Conservation (phyloP, 2,329 filamentous ascomycete species). For the Graphilbum fragrans region DNA sequence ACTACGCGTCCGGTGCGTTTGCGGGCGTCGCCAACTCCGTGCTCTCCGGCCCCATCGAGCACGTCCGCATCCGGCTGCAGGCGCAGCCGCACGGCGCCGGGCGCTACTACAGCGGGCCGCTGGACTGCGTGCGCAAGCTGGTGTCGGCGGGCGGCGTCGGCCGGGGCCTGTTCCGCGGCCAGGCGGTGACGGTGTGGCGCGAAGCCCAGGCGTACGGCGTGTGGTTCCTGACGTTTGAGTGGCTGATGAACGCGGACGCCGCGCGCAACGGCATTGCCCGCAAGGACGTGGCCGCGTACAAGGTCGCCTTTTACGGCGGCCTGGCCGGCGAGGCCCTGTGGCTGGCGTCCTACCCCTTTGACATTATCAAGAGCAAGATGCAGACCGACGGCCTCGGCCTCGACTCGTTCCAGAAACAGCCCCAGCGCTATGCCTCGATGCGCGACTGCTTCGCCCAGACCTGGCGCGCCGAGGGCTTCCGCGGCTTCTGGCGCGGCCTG, state of each 20-base stretch:
- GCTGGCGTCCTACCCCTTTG: conserved; percentile 87
- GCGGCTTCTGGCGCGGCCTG: conserved; percentile 92
- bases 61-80: conserved; percentile 90
- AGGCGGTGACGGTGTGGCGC: conserved; percentile 71
- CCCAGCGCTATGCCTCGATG: conserved; percentile 67
- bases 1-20: conserved; percentile 83
- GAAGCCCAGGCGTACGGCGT: conserved; percentile 92
- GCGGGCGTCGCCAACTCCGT: conserved; percentile 83
- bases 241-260: conserved; percentile 85
- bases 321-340: conserved; percentile 89
- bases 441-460: conserved; percentile 80
- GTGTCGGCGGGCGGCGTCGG: conserved; percentile 55
- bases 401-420: conserved; percentile 15
- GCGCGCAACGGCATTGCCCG: conserved; percentile 63
- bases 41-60: conserved; percentile 87
- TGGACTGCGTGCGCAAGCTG: conserved; percentile 86
- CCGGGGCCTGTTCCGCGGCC: conserved; percentile 72
- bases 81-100: conserved; percentile 77
- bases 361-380: conserved; percentile 99
- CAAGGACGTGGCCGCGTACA: conserved; percentile 67
- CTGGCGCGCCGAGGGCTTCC: conserved; percentile 60
- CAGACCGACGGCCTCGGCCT: conserved; percentile 85
- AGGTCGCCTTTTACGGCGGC: conserved; percentile 86
- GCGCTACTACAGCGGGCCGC: conserved; percentile 68
- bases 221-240: conserved; percentile 95